Evolutionary conservation across 306 rosid species (phyloP).

Genomic region (Erythrophleum fordii): DNA sequence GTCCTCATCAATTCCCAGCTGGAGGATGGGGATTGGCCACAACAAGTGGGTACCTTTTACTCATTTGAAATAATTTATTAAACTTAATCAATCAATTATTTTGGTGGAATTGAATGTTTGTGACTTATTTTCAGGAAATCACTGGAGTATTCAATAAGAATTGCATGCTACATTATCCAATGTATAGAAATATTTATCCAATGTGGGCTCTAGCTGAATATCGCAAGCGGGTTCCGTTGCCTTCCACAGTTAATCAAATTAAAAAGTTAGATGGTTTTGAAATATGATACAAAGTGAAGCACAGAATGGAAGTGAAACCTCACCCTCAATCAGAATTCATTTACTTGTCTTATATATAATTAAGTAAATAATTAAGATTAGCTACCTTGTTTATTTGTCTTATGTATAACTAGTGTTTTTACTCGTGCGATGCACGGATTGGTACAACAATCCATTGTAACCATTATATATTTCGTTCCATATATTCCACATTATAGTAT

Average conservation of each 20-base stretch:
- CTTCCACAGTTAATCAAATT: constrained; percentile 43
- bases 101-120: neutral
- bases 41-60: constrained; percentile 44
- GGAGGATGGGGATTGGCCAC: constrained; percentile 75
- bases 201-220: constrained; percentile 81
- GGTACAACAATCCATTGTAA: too few species aligned
- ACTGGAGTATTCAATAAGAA: constrained; percentile 69
- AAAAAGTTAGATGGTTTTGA: too few species aligned
- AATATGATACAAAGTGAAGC: too few species aligned
- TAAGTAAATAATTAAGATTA: too few species aligned
- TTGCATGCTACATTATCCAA: constrained; percentile 72
- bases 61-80: neutral
- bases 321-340: too few species aligned
- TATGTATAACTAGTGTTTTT: too few species aligned
- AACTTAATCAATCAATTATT: neutral
- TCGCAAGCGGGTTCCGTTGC: constrained; percentile 61
- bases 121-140: constrained; percentile 45
- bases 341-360: too few species aligned
- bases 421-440: too few species aligned
- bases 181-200: constrained; percentile 75
- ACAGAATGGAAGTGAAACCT: too few species aligned
- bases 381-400: too few species aligned
- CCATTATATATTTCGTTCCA: too few species aligned
- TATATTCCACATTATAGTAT: too few species aligned
- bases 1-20: constrained; percentile 62